Evolutionary conservation across 129 eudicot genomes (phyloP), one percentile per base, ranked within the genome.

Genomic region (Heracleum sosnowskyi): DNA sequence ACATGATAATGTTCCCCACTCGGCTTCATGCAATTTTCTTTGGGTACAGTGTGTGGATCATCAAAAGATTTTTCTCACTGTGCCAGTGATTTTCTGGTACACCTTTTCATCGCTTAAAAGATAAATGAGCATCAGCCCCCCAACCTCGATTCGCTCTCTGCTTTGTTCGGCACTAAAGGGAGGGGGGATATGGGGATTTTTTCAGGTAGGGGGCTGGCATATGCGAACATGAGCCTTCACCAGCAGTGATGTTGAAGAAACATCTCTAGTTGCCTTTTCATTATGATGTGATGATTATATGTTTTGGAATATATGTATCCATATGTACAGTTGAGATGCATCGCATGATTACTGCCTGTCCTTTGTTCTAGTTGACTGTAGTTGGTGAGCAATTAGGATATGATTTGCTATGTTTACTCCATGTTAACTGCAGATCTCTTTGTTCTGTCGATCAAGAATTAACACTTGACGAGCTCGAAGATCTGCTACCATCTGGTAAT

Each of bases 361-460:
- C 13, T 1, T 44, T 6, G 24, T 73, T 44, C 12, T 17, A 15
- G 15, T 11, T n/a, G 17, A 16, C 39, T 28, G 37, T 73, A 11
- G 37, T 73, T 12, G 4, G 29, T 13, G 17, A 73, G 76, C 55
- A 73, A 37, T n/a, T 1, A 5, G 36, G 57, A n/a, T 16, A 28
- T 44, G 26, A 10, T 47, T 44, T 73, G 22, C 64, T 41, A 41
- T 80, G 46, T 74, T 45, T 47, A 6, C 57, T 37, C 45, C 74
- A 22, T 34, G 80, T 76, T 72, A 74, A n/a, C 63, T 73, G 20
- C 76, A 89, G 93, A 79, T 86, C 89, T 69, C 22, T 70, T 42
- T 71, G 86, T 79, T 89, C 91, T 16, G 85, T 49, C 31, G 92
- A 75, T 79, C 87, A 87, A 83, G 89, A 89, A 84, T 80, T 87